phyloP scores from a whole-genome alignment of 805 yeast genomes.

The Candida fluviatilis region DNA sequence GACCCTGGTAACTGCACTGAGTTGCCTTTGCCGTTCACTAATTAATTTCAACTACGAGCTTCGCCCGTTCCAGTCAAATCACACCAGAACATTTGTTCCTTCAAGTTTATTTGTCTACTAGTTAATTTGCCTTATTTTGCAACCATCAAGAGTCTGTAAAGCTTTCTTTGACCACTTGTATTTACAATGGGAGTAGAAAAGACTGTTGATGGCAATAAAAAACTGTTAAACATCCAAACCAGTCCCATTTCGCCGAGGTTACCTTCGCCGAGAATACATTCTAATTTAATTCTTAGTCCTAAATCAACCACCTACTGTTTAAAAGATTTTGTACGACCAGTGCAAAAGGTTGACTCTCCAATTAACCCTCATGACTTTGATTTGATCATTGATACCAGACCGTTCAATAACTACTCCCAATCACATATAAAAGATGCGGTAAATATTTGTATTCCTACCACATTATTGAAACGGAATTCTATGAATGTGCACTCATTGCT shows the following conservation, averaged over 20 bases:
- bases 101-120: too few species aligned
- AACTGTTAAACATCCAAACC: too few species aligned
- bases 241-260: background rate
- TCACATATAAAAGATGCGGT: constrained; percentile 27
- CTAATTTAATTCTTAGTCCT: background rate
- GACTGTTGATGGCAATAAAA: too few species aligned
- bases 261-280: background rate
- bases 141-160: too few species aligned
- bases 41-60: too few species aligned
- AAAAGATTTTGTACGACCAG: background rate
- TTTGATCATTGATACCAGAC: constrained; percentile 33
- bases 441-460: constrained; percentile 42
- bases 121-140: too few species aligned
- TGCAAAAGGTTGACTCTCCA: background rate
- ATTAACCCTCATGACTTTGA: constrained; percentile 3
- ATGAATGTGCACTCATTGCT: constrained; percentile 30
- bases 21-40: too few species aligned
- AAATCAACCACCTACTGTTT: background rate
- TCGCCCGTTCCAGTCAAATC: too few species aligned
- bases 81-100: too few species aligned
- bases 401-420: constrained; percentile 31
- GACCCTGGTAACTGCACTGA: too few species aligned
- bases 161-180: too few species aligned
- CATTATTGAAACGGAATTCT: constrained; percentile 36
- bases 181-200: too few species aligned